Evolutionary conservation across 2,329 filamentous ascomycete genomes (phyloP), one percentile per base, ranked within the genome.

Genomic region (Cordyceps cicadae): DNA sequence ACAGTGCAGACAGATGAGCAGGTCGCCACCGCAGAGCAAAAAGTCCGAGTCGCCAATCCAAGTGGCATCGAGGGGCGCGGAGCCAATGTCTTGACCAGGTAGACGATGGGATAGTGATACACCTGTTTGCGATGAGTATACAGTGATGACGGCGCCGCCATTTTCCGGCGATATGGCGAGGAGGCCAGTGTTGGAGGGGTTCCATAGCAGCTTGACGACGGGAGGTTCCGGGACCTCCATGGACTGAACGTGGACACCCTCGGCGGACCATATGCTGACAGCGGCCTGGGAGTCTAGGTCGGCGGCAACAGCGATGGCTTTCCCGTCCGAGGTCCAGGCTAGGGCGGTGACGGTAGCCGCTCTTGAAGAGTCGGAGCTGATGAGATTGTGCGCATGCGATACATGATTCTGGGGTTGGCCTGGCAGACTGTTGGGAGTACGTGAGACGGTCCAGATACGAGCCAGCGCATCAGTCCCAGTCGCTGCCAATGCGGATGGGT

Each of bases 391-490:
- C 48, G 69, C 70, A 45, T 69, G 71, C 63, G 73, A 71, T 72
- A 75, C 75, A 73, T 74, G 73, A 74, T 78, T 75, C 59, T 70
- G 67, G 57, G 70, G 70, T 9, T 60, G 51, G 5, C 43, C 51
- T 12, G 58, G 41, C 6, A 32, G 34, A 37, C 34, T 54, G 19
- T 48, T 54, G 17, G 59, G 50, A 51, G 43, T 49, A 79, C 80
- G 81, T 71, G 81, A 80, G 67, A 87, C 73, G 64, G 81, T 86
- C 84, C 85, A 87, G 75, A 87, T 79, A 65, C 84, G 84, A 78
- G 84, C 85, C 83, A 87, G 83, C 75, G 84, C 83, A 78, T 87
- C 85, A 72, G 83, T 87, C 69, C 85, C 85, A 76, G 82, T 84
- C 78, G 83, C 84, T 73, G 84, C 85, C 79, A 87, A 78, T 74